Base-by-base conservation (phyloP, 139 green algal species). In the Coelastrella sp. region DNA sequence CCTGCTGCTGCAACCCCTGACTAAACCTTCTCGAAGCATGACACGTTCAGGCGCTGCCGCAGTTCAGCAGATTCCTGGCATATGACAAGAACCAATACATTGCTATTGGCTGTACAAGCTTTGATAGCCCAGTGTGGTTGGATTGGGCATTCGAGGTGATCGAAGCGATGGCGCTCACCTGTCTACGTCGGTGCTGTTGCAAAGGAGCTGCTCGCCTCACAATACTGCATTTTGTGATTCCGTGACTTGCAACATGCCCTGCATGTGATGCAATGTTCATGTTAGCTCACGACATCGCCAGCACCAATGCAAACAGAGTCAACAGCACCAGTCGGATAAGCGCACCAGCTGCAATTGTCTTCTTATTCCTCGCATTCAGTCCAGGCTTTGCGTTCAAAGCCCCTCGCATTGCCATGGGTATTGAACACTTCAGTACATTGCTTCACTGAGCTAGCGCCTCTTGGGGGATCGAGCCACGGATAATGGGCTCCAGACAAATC, bases 391-490 rank as follows among this genome's bases (percentile, higher is more conserved):
- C 27, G 53, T 21, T 64, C 53, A 64, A 64, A 64, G 53, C 53
- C 27, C 53, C 30, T 9, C 53, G 53, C 53, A 64, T 27, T 64
- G 53, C 53, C 53, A 64, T 64, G 53, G 30, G 21, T 64, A 5
- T 64, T 64, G 19, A 64, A 3, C 53, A 64, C 53, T 64, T 64
- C 53, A 64, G 21, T 27, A 64, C 53, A 64, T 64, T 27, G 30
- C 53, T 64, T 64, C 53, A 64, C 53, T 32, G 53, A 64, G 30
- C 53, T 64, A 64, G 53, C 53, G 53, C 53, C 53, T 64, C 15
- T n/a, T n/a, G n/a, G n/a, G n/a, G n/a, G n/a, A n/a, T n/a, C n/a
- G n/a, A n/a, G n/a, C n/a, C n/a, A n/a, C n/a, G n/a, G n/a, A n/a
- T n/a, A n/a, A n/a, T n/a, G n/a, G n/a, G n/a, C n/a, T n/a, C n/a